Base-by-base conservation (phyloP, 371 early-diverging fungal species). In the Apophysomyces variabilis region DNA sequence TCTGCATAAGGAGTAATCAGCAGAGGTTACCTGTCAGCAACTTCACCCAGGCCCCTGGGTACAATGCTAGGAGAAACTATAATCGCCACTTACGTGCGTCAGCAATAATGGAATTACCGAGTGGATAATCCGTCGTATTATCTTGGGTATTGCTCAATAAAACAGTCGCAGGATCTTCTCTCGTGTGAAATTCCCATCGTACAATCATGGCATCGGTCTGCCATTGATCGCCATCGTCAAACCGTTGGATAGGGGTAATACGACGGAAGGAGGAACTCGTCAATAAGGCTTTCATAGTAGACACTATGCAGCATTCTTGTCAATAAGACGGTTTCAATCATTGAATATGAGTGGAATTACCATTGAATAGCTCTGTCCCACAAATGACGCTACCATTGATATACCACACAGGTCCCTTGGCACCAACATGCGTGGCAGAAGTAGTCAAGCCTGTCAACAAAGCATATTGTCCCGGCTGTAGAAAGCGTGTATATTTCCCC, bases 301-400 rank as follows among this genome's bases (percentile, higher is more conserved):
- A 77, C 1, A 79, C 80, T 79, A 41, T 26, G 60, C 14, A 36
- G 60, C 13, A 38, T 59, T 36, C 13, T 59, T 16, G 38, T 18
- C 41, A 18, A 38, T 38, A 39, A 26, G 32, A 5, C 4, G 6
- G 39, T n/a, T 45, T 16, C 18, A 39, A 38, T 36, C 11, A 57
- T 36, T 4, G 5, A 12, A 50, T 21, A 57, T 7, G 12, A 45
- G 2, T n/a, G 18, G 38, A 39, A 66, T 72, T 75, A 78, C 82
- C 62, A 32, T 81, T 81, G 60, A 66, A 75, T 0, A 75, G 63
- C 26, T 68, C 70, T 5, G 82, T 81, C 16, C 74, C 75, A 35
- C 72, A 75, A 1, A 71, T 61, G 37, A 21, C 64, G 57, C 82
- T 81, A 36, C 82, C 82, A 58, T 81, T 81, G 57, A 81, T 72